These are phyloP conservation scores for Mycena rosella DNA, from an alignment of 768 basidiomycete species.

Conservation along the genomic window DNA sequence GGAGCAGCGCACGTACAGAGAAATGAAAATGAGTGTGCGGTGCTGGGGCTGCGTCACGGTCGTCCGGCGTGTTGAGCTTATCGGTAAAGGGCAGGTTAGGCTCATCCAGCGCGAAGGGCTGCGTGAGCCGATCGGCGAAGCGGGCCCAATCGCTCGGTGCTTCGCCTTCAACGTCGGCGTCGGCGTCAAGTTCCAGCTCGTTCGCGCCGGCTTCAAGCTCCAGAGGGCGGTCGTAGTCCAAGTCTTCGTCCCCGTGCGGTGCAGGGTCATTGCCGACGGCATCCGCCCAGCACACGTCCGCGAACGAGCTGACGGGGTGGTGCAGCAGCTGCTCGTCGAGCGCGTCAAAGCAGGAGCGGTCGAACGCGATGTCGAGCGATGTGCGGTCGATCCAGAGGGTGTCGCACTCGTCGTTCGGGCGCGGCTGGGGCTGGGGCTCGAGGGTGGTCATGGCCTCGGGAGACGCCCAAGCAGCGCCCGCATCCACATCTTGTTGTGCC, in stretches of 20 bases:
- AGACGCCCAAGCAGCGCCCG: too few relatives aligned
- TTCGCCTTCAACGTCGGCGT: not conserved
- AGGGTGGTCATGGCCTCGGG: too few relatives aligned
- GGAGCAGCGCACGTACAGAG: not conserved
- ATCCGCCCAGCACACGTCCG: conserved; percentile 33
- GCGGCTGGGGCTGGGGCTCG: too few relatives aligned
- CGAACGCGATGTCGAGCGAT: conserved; percentile 17
- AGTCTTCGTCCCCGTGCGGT: not conserved
- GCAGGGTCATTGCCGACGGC: conserved; percentile 28
- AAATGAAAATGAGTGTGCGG: too few relatives aligned
- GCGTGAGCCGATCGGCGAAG: too few relatives aligned
- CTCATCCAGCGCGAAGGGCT: too few relatives aligned
- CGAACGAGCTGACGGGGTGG: conserved; percentile 27
- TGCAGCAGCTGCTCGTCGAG: conserved; percentile 31
- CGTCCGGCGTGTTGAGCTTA: conserved; percentile 20
- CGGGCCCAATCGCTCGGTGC: too few relatives aligned
- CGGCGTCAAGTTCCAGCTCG: not conserved
- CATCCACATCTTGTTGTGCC: too few relatives aligned
- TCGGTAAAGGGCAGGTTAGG: conserved; percentile 22
- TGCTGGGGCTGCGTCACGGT: conserved; percentile 4
- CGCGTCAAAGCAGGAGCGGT: conserved; percentile 13
- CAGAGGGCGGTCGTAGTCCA: too few relatives aligned
- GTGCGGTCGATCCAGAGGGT: conserved; percentile 26
- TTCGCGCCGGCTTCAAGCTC: not conserved
- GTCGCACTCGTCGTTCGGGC: too few relatives aligned